These are phyloP conservation scores for Bruguiera hainesii DNA, from an alignment of 441 rosid species.

Conservation along the genomic window DNA sequence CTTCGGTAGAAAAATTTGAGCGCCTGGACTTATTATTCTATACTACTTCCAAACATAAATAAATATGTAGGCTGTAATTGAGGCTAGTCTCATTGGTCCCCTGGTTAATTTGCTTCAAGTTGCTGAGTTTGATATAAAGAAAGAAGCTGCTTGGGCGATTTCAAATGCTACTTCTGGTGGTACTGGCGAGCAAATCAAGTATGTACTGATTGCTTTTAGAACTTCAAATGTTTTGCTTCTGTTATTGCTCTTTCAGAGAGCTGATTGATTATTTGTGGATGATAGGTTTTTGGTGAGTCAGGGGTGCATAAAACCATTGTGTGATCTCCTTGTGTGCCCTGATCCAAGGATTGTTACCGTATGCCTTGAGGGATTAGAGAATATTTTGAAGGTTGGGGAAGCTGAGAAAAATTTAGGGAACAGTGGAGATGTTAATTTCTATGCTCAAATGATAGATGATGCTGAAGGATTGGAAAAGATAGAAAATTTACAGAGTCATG, in stretches of 20 bases:
- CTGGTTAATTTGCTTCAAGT: constrained; percentile 61
- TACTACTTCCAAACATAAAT: neutral
- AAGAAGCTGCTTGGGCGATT: constrained; percentile 81
- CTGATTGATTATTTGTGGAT: neutral
- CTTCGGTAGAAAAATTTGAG: neutral
- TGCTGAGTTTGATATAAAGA: constrained; percentile 80
- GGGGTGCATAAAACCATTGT: constrained; percentile 76
- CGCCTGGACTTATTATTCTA: neutral
- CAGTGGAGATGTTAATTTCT: constrained; percentile 50
- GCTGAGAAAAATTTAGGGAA: constrained; percentile 51
- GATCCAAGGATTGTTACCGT: constrained; percentile 82
- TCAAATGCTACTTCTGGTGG: constrained; percentile 86
- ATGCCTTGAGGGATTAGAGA: constrained; percentile 78
- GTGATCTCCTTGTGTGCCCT: constrained; percentile 75
- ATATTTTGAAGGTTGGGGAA: constrained; percentile 82
- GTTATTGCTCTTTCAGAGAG: neutral
- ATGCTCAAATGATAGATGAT: constrained; percentile 73
- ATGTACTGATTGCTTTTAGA: constrained; percentile 7
- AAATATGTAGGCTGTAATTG: constrained; percentile 50
- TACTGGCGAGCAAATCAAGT: constrained; percentile 74
- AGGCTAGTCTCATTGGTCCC: constrained; percentile 52
- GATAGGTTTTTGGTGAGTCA: constrained; percentile 56
- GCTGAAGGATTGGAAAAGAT: constrained; percentile 71
- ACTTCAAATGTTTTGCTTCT: too few species aligned
- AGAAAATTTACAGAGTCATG: constrained; percentile 67